Evolutionary conservation across 2,329 filamentous ascomycete genomes (phyloP), one percentile per base, ranked within the genome.

Genomic region (Fusarium verrucosum): DNA sequence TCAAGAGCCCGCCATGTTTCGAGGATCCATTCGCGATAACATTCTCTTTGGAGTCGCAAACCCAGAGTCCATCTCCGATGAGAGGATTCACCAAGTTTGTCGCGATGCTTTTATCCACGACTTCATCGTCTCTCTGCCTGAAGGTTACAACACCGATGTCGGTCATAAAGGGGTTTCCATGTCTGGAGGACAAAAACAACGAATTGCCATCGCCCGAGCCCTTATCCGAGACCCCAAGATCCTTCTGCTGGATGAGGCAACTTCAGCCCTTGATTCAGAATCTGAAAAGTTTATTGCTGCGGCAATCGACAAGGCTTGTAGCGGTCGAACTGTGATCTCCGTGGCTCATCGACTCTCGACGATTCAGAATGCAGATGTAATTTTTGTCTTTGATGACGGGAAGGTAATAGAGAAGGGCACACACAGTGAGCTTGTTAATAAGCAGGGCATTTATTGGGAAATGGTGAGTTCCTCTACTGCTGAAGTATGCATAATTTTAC

Each of bases 1-100:
- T 4, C 91, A 94, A 75, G 90, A 94, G 69, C 83, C 91, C 5
- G 87, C 87, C 0, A 81, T 94, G 0, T 92, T 91, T 69, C 85
- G 87, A 73, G 88, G 87, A 7, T 87, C 86, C 1, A 83, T 92
- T n/a, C 82, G 86, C 16, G 89, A 93, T 53, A 92, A 92, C 68
- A 85, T 92, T 45, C 76, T 89, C 1, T 80, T 92, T 0, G 89
- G 89, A 7, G 83, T 92, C 10, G 16, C 33, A 3, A 77, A 83
- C 17, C 81, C 84, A 1, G 78, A 80, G 1, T 76, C 80, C 0
- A 79, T 88, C 1, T 76, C 80, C 0, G 83, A 87, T 1, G 82
- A 81, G 43, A 75, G 78, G 37, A 75, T 88, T n/a, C 78, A 85
- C 65, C 76, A 81, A 42, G 82, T 79, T n/a, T 87, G 85, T 63